Evolutionary conservation across 2,329 filamentous ascomycete species (phyloP), one percentile per base, ranked within the genome.

Genomic region (Fonsecaea multimorphosa): DNA sequence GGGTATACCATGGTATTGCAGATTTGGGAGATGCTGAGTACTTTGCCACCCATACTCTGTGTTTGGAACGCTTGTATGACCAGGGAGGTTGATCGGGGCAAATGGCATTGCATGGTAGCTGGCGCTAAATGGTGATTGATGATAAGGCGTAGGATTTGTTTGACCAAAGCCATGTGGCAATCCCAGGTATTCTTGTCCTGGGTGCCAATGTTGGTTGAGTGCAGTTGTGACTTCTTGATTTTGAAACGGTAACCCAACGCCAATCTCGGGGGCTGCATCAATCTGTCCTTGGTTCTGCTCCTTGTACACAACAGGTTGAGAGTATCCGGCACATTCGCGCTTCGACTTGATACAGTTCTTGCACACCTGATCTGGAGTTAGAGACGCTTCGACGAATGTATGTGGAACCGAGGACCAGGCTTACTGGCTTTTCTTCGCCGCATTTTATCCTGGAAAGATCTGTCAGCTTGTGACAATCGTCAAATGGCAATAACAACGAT

Each of bases 371-470:
- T 36, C 58, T 16, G 27, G 9, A 11, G 38, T 60, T n/a, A 66
- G 64, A 22, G n/a, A 44, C 19, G 11, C 29, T 36, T 31, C 9
- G n/a, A 11, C 40, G 24, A 38, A 3, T 31, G 36, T n/a, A 14
- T 27, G 29, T 5, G 40, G 12, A 12, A 29, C 12, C 7, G 32
- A 22, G 24, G 22, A 29, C 16, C 22, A 44, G 16, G 54, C 62
- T 63, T 62, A 76, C 77, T 14, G 80, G 80, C 64, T 81, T 81
- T 73, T 92, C 91, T 77, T 98, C 95, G 68, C 95, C 95, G 78
- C 95, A 99, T 79, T 98, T 99, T 79, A 99, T 98, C 68, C 58
- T 60, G 34, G 9, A 40, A 32, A 22, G 7, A 31, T 24, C 36
- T 52, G 58, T 60, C 27, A 60, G 58, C 38, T 34, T 29, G 36